These are phyloP conservation scores for Yamagishiella unicocca DNA, from an alignment of 139 green algal genomes.

Conservation along the genomic window DNA sequence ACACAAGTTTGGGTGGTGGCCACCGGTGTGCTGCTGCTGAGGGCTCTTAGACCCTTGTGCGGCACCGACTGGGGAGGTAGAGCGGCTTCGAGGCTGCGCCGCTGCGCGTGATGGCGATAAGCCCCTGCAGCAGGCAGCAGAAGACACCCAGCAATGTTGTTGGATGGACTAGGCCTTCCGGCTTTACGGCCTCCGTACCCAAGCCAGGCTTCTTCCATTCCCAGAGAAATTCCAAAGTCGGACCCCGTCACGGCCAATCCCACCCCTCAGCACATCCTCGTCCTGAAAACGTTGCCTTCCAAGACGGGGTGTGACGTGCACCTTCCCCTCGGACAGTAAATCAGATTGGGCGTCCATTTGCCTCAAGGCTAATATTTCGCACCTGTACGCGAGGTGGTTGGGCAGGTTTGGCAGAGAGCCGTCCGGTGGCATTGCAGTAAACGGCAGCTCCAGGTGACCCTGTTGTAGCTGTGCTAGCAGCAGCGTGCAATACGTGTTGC, in stretches of 20 bases:
- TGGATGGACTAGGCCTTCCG: too few species aligned
- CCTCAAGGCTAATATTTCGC: too few species aligned
- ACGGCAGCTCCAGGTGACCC: constrained; percentile 69
- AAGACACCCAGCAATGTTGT: too few species aligned
- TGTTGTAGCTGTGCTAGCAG: constrained; percentile 74
- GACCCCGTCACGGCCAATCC: too few species aligned
- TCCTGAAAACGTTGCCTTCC: too few species aligned
- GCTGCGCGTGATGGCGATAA: not conserved
- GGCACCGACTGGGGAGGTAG: not conserved
- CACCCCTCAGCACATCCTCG: too few species aligned
- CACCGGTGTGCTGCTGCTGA: constrained; percentile 13
- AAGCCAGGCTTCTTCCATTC: too few species aligned
- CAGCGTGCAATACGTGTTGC: constrained; percentile 74
- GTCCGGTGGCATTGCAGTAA: constrained; percentile 60
- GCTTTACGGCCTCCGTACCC: too few species aligned
- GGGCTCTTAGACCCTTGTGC: not conserved
- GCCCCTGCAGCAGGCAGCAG: constrained; percentile 1
- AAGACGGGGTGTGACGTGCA: too few species aligned
- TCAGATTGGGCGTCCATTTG: too few species aligned
- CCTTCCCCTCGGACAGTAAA: too few species aligned
- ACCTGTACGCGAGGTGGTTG: constrained; percentile 50
- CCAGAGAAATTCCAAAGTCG: too few species aligned
- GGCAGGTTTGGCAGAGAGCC: constrained; percentile 69
- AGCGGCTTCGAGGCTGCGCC: not conserved
- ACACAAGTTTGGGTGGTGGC: not conserved